phyloP scores from a whole-genome alignment of 2,329 filamentous ascomycete genomes.

The Coleophoma cylindrospora region DNA sequence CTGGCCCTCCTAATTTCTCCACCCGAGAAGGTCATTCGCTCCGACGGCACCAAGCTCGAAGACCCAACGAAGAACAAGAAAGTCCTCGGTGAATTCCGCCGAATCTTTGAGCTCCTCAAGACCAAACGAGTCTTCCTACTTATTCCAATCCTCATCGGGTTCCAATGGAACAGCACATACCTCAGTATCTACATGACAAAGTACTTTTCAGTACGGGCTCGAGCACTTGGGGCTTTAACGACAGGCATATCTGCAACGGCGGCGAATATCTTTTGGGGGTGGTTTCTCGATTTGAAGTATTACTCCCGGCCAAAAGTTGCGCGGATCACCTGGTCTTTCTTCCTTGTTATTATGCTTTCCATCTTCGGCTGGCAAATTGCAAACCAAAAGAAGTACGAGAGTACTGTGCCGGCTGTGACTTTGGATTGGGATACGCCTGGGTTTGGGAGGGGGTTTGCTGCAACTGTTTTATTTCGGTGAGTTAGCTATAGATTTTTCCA shows the following conservation, averaged over 20 bases:
- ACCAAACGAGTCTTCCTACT: constrained; percentile 55
- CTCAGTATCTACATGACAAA: constrained; percentile 47
- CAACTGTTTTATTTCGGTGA: constrained; percentile 36
- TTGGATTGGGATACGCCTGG: constrained; percentile 57
- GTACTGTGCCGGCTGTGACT: constrained; percentile 41
- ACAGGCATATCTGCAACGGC: constrained; percentile 61
- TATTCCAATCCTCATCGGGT: constrained; percentile 62
- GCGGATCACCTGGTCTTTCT: constrained; percentile 50
- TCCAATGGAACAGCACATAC: constrained; percentile 57
- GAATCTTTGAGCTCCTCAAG: constrained; percentile 52
- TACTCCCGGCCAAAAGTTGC: constrained; percentile 25
- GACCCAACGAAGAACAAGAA: constrained; percentile 50
- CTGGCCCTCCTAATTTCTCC: constrained; percentile 55
- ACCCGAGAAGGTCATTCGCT: constrained; percentile 57
- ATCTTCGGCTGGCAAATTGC: constrained; percentile 42
- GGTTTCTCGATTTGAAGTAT: constrained; percentile 10
- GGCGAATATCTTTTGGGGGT: constrained; percentile 58
- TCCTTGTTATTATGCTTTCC: constrained; percentile 54
- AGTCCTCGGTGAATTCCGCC: constrained; percentile 53
- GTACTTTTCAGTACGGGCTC: constrained; percentile 65
- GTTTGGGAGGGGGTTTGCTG: constrained; percentile 59
- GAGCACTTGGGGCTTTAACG: constrained; percentile 65
- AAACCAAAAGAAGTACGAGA: constrained; percentile 40
- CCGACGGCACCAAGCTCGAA: constrained; percentile 49
- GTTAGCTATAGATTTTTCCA: neutral